A percentile compares a stretch with the other conserved stretches of the same genome.
Conservation (phyloP, 768 basidiomycete species). For the Tricholoma terreum region DNA sequence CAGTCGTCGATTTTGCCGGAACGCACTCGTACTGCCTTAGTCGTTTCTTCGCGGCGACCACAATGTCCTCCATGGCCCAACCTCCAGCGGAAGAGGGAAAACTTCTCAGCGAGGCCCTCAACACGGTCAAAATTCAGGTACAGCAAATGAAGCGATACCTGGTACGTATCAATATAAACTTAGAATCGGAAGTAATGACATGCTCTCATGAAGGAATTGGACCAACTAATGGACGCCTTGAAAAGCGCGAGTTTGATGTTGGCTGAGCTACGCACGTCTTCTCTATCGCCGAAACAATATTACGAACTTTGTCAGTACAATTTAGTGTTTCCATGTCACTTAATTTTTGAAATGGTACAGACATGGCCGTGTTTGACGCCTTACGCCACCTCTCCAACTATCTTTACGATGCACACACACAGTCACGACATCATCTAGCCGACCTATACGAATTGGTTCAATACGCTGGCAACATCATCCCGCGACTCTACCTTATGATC, state of each 20-base stretch:
- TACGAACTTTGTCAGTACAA: constrained; percentile 86
- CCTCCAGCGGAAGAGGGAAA: constrained; percentile 74
- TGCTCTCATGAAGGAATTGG: constrained; percentile 62
- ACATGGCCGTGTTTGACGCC: constrained; percentile 99
- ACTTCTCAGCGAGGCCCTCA: constrained; percentile 79
- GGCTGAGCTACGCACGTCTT: constrained; percentile 90
- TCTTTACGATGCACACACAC: constrained; percentile 92
- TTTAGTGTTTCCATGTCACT: not conserved
- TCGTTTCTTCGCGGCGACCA: not conserved
- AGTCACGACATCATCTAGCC: constrained; percentile 90
- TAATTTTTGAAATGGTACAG: constrained; percentile 36
- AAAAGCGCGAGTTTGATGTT: constrained; percentile 98
- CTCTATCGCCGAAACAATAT: constrained; percentile 94
- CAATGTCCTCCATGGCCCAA: constrained; percentile 23
- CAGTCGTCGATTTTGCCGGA: not conserved
- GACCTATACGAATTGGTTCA: constrained; percentile 99
- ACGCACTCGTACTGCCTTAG: not conserved
- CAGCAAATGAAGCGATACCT: constrained; percentile 95
- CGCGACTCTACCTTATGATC: constrained; percentile 96
- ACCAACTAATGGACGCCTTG: constrained; percentile 98
- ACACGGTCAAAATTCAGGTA: constrained; percentile 86
- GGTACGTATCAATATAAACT: constrained; percentile 41
- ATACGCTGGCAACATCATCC: constrained; percentile 96
- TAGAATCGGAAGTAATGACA: not conserved
- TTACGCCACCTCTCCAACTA: constrained; percentile 94